Conservation (phyloP, 2,329 filamentous ascomycete species). For the Xylariaceae sp. region DNA sequence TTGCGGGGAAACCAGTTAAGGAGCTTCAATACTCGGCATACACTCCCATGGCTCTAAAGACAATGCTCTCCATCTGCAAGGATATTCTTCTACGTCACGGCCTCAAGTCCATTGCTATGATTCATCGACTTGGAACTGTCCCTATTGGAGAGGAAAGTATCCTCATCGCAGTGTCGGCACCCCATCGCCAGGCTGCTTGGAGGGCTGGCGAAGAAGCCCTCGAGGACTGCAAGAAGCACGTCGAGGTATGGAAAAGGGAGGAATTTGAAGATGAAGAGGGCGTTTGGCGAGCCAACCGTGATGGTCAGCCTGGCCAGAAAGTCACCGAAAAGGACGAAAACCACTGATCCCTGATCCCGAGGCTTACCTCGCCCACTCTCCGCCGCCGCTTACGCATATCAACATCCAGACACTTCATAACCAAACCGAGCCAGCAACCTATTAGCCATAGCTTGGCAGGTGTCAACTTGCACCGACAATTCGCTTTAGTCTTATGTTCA, state of each 20-base stretch:
- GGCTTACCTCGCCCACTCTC: not conserved
- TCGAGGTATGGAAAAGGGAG: slow-evolving; percentile 97
- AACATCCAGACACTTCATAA: not conserved
- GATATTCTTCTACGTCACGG: slow-evolving; percentile 64
- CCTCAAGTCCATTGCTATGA: slow-evolving; percentile 77
- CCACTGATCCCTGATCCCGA: not conserved
- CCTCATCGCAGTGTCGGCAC: slow-evolving; percentile 82
- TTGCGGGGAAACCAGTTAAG: slow-evolving; percentile 73
- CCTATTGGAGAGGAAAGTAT: slow-evolving; percentile 95
- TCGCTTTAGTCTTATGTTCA: not conserved
- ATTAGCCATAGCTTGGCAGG: not conserved
- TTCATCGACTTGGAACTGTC: slow-evolving; percentile 84
- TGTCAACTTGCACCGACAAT: not conserved
- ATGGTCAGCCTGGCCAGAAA: slow-evolving; percentile 67
- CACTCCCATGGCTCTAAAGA: slow-evolving; percentile 70
- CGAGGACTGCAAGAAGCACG: slow-evolving; percentile 82
- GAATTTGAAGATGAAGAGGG: slow-evolving; percentile 81
- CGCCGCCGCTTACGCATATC: not conserved
- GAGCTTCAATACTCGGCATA: slow-evolving; percentile 81
- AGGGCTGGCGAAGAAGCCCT: slow-evolving; percentile 85
- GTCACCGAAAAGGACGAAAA: slow-evolving; percentile 36
- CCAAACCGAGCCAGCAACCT: not conserved
- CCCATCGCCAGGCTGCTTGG: slow-evolving; percentile 88
- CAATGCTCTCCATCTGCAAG: slow-evolving; percentile 70
- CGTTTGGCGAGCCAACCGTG: slow-evolving; percentile 87